Conservation (phyloP, 2,329 filamentous ascomycete species). For the Exserohilum turcica region DNA sequence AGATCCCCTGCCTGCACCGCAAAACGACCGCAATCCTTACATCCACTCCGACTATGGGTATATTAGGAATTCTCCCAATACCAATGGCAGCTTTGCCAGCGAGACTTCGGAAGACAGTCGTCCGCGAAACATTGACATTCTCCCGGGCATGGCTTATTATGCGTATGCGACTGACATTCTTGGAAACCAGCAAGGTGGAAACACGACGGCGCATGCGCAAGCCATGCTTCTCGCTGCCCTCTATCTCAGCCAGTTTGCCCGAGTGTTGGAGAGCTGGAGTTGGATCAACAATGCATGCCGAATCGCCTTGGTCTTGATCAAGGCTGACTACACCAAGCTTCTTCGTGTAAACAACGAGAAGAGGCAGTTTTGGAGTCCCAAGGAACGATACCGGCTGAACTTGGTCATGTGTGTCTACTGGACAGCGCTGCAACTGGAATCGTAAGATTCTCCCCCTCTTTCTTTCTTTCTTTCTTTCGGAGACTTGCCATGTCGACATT, state of each 20-base stretch:
- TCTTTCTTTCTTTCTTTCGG: background rate
- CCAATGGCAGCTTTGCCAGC: conserved; percentile 44
- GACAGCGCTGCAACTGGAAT: conserved; percentile 93
- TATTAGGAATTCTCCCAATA: conserved; percentile 43
- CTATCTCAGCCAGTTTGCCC: conserved; percentile 85
- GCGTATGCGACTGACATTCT: conserved; percentile 85
- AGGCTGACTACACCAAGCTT: conserved; percentile 56
- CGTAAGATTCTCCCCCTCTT: conserved; percentile 62
- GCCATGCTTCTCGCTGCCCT: conserved; percentile 82
- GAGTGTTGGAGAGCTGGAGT: conserved; percentile 82
- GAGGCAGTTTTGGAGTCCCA: conserved; percentile 17
- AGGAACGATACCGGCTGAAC: conserved; percentile 45
- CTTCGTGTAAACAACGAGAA: conserved; percentile 29
- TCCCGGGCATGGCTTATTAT: conserved; percentile 90
- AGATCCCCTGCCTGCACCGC: conserved; percentile 58
- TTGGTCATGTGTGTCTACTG: conserved; percentile 73
- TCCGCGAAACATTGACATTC: conserved; percentile 75
- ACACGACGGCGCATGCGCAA: conserved; percentile 82
- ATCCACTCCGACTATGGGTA: conserved; percentile 30
- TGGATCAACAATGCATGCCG: conserved; percentile 68
- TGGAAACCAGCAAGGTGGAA: conserved; percentile 77
- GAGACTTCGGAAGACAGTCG: conserved; percentile 31
- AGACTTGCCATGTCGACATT: background rate
- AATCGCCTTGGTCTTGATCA: conserved; percentile 72
- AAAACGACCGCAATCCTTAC: conserved; percentile 53